phyloP scores from a whole-genome alignment of 73 alveolate genomes.

The Tetrahymena elliotti region DNA sequence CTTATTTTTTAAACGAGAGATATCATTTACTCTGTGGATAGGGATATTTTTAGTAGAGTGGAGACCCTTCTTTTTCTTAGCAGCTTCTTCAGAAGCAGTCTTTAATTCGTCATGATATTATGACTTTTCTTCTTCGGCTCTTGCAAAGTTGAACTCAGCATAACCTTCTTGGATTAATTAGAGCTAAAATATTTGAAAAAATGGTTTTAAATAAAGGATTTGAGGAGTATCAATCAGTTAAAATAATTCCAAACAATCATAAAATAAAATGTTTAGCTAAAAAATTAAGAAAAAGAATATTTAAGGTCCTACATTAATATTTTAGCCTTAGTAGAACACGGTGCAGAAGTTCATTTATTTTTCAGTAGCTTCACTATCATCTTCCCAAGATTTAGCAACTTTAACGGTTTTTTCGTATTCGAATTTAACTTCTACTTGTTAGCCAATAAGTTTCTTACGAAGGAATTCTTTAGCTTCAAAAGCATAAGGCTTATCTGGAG shows the following conservation, averaged over 20 bases:
- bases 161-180: slow-evolving; percentile 50
- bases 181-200: background rate
- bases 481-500: slow-evolving; percentile 84
- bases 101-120: slow-evolving; percentile 59
- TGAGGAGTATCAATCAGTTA: background rate
- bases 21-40: slow-evolving; percentile 37
- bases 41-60: slow-evolving; percentile 42
- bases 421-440: slow-evolving; percentile 53
- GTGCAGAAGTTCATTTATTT: slow-evolving; percentile 58
- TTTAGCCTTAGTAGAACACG: slow-evolving; percentile 25
- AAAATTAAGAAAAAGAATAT: background rate
- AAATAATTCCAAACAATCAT: no score
- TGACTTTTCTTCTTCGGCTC: slow-evolving; percentile 58
- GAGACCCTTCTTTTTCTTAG: slow-evolving; percentile 49
- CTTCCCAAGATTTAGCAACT: background rate
- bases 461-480: slow-evolving; percentile 85
- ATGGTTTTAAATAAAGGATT: background rate
- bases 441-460: slow-evolving; percentile 74
- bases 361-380: slow-evolving; percentile 22
- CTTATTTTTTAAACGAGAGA: slow-evolving; percentile 28
- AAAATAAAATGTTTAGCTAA: background rate
- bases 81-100: slow-evolving; percentile 55
- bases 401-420: slow-evolving; percentile 54
- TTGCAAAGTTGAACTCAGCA: slow-evolving; percentile 48
- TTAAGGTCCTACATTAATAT: background rate